phyloP scores from a whole-genome alignment of 2,329 filamentous ascomycete species.

The Hymenoscyphus salicellus region DNA sequence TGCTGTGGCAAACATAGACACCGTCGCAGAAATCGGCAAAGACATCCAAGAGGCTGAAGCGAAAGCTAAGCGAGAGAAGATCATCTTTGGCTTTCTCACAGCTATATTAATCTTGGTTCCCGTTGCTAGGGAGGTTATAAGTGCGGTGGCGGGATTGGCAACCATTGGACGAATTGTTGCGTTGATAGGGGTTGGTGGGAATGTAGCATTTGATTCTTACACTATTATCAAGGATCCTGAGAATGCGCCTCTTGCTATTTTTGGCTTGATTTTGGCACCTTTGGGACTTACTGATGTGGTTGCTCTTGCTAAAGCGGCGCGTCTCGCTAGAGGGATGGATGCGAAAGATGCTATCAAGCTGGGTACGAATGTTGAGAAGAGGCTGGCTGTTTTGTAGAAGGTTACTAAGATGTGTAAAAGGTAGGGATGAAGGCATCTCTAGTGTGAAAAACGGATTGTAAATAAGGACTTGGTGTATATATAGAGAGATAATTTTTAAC shows the following conservation, averaged over 20 bases:
- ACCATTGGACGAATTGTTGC: not conserved
- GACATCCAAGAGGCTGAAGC: not conserved
- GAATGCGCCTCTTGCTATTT: slow-evolving; percentile 6
- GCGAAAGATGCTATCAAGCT: not conserved
- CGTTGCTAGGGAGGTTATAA: not conserved
- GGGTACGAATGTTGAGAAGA: not conserved
- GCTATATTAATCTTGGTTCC: not conserved
- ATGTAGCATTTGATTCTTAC: not conserved
- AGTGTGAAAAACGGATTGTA: too few species aligned
- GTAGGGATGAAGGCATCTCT: not conserved
- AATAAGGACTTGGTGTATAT: too few species aligned
- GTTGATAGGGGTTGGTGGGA: not conserved
- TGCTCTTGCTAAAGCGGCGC: not conserved
- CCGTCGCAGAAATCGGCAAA: not conserved
- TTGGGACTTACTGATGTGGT: not conserved
- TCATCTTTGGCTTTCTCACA: slow-evolving; percentile 1
- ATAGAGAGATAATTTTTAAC: too few species aligned
- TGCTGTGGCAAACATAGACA: not conserved
- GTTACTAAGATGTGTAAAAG: not conserved
- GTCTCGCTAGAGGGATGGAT: not conserved
- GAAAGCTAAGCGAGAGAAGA: not conserved
- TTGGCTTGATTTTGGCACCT: not conserved
- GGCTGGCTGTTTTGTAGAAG: not conserved
- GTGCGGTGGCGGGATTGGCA: slow-evolving; percentile 2
- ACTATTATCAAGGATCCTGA: slow-evolving; percentile 1